A percentile compares a stretch with the other conserved stretches of the same genome.
Evolutionary conservation across 805 yeast genomes (phyloP).

Genomic region (Kuraishia hungarica): DNA sequence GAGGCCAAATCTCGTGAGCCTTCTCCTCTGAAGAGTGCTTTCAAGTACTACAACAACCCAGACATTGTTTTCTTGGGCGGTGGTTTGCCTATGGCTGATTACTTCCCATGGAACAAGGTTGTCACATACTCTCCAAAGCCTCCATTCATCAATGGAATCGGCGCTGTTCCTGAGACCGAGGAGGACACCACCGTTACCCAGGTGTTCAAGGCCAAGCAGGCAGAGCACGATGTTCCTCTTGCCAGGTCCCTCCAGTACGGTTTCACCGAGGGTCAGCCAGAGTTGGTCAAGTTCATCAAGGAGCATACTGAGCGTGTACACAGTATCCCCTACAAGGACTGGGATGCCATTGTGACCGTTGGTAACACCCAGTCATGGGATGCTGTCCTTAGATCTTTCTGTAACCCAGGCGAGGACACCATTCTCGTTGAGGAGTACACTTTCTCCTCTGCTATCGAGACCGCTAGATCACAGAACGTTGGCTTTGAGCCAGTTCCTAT

Average conservation of each 20-base stretch:
- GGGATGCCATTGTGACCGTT: conserved; percentile 64
- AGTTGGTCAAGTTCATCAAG: conserved; percentile 54
- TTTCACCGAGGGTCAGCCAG: conserved; percentile 70
- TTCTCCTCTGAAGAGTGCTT: conserved; percentile 79
- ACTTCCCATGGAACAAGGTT: conserved; percentile 85
- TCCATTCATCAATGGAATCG: conserved; percentile 74
- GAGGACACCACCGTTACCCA: conserved; percentile 26
- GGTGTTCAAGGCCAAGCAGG: conserved; percentile 31
- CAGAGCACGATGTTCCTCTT: conserved; percentile 58
- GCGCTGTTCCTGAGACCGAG: conserved; percentile 40
- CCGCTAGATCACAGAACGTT: conserved; percentile 55
- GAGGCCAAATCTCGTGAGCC: conserved; percentile 73
- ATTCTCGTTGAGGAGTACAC: conserved; percentile 71
- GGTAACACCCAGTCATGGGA: conserved; percentile 97
- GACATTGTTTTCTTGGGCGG: conserved; percentile 87
- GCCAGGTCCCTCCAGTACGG: conserved; percentile 92
- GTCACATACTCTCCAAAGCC: conserved; percentile 66
- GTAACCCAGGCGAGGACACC: conserved; percentile 46
- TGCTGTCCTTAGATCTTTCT: conserved; percentile 56
- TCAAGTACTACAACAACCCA: conserved; percentile 67
- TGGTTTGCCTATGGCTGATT: conserved; percentile 85
- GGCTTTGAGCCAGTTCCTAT: conserved; percentile 56
- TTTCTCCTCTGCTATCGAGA: conserved; percentile 66
- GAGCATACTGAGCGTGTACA: conserved; percentile 64
- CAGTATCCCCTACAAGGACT: conserved; percentile 48